phyloP scores from a whole-genome alignment of 2,329 filamentous ascomycete genomes.

The Neoarthrinium moseri region DNA sequence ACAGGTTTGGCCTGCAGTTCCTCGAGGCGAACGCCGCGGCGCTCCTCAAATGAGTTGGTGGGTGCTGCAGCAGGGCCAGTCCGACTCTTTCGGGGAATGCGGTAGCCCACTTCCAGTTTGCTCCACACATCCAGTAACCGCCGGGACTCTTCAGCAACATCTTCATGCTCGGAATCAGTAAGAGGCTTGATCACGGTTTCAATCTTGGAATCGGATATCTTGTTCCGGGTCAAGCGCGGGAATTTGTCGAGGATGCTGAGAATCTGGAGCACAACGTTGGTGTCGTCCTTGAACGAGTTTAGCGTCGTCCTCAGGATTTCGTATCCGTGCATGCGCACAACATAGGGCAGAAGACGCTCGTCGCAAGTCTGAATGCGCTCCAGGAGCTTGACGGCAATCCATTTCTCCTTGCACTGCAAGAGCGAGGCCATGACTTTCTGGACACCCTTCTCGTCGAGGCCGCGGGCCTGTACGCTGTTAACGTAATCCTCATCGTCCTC shows the following conservation, averaged over 20 bases:
- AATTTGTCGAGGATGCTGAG: conserved; percentile 86
- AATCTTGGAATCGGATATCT: conserved; percentile 95
- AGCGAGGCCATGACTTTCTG: conserved; percentile 64
- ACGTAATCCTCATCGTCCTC: conserved; percentile 97
- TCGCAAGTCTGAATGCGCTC: conserved; percentile 83
- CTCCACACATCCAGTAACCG: conserved; percentile 81
- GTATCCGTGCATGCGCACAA: conserved; percentile 96
- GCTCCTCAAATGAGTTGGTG: conserved; percentile 60
- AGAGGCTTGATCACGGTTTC: conserved; percentile 76
- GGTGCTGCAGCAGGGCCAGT: conserved; percentile 47
- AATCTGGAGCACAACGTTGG: conserved; percentile 85
- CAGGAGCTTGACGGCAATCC: conserved; percentile 95
- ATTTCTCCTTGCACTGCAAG: conserved; percentile 98
- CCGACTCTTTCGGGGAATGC: conserved; percentile 89
- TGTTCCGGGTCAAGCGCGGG: conserved; percentile 90
- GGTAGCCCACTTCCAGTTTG: conserved; percentile 85
- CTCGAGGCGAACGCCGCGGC: conserved; percentile 57
- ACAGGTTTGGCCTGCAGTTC: conserved; percentile 37
- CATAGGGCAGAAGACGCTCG: conserved; percentile 83
- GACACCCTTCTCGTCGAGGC: conserved; percentile 30
- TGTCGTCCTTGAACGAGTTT: conserved; percentile 81
- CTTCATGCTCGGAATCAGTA: conserved; percentile 65
- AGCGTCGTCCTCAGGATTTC: conserved; percentile 88
- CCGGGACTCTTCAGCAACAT: conserved; percentile 70
- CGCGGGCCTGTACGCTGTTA: conserved; percentile 58